phyloP scores from a whole-genome alignment of 2,329 filamentous ascomycete genomes.

The Helotiales sp. region DNA sequence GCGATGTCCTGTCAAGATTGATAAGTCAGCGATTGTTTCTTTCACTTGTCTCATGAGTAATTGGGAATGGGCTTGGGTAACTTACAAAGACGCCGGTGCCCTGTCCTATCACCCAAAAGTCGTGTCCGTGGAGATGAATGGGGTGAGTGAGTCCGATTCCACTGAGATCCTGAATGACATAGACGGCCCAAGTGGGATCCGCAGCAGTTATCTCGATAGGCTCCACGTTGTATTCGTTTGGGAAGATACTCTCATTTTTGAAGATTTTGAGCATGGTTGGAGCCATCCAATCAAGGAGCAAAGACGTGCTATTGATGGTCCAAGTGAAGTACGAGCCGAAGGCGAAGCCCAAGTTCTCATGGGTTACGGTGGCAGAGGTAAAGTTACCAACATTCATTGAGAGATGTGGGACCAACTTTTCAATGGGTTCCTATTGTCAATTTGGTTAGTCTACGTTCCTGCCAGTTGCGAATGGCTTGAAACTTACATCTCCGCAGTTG shows the following conservation, averaged over 20 bases:
- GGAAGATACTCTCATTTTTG: conserved; percentile 40
- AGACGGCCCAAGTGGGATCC: conserved; percentile 34
- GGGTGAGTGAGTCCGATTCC: conserved; percentile 38
- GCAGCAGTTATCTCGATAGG: conserved; percentile 27
- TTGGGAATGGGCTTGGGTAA: too few relatives aligned
- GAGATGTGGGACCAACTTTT: conserved; percentile 38
- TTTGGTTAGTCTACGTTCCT: not conserved
- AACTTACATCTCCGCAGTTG: conserved; percentile 39
- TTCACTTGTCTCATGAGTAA: too few relatives aligned
- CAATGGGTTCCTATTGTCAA: conserved; percentile 27
- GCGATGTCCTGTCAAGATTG: conserved; percentile 17
- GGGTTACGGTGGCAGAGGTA: conserved; percentile 16
- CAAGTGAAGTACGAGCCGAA: conserved; percentile 49
- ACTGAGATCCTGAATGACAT: conserved; percentile 38
- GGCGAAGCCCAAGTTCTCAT: conserved; percentile 27
- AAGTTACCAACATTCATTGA: conserved; percentile 31
- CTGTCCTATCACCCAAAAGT: conserved; percentile 54
- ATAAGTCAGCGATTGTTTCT: not conserved
- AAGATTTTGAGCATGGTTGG: conserved; percentile 50
- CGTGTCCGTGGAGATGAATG: conserved; percentile 57
- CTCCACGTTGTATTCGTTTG: conserved; percentile 37
- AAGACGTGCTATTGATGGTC: conserved; percentile 54
- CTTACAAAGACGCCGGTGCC: conserved; percentile 45
- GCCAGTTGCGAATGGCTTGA: not conserved
- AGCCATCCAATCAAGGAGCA: conserved; percentile 53